Conservation (phyloP, 2,329 filamentous ascomycete genomes). For the Xylariaceae sp. region DNA sequence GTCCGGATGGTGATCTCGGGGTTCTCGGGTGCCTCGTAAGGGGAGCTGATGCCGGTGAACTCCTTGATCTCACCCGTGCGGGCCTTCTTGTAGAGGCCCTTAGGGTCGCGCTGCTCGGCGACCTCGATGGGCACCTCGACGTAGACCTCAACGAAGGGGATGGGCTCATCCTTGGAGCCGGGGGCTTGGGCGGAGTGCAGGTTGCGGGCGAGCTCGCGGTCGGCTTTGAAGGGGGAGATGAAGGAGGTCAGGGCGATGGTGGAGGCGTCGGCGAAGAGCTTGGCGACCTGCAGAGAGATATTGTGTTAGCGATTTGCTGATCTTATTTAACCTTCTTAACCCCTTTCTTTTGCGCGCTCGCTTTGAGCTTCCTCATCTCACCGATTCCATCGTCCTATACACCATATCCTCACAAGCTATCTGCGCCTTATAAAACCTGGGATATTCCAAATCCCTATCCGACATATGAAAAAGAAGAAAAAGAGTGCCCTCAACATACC, state of each 20-base stretch:
- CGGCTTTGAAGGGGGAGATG: constrained; percentile 89
- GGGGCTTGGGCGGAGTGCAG: constrained; percentile 61
- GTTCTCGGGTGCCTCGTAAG: constrained; percentile 83
- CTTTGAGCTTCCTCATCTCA: not conserved
- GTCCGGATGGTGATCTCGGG: constrained; percentile 86
- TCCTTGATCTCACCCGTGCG: constrained; percentile 90
- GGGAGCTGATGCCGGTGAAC: constrained; percentile 91
- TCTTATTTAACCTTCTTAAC: not conserved
- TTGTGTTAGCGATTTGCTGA: constrained; percentile 2
- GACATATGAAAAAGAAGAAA: not conserved
- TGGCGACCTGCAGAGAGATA: constrained; percentile 60
- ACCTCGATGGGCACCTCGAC: constrained; percentile 88
- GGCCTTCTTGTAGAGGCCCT: constrained; percentile 97
- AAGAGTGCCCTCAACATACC: constrained; percentile 34
- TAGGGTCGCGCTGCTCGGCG: constrained; percentile 91
- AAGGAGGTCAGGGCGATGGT: constrained; percentile 90
- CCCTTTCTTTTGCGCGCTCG: not conserved
- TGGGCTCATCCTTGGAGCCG: constrained; percentile 52
- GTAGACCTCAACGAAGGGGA: constrained; percentile 90
- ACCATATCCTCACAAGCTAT: not conserved
- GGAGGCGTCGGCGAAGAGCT: constrained; percentile 88
- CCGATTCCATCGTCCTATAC: not conserved
- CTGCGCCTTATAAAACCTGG: not conserved
- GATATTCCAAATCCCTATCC: not conserved
- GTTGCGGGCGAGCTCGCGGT: constrained; percentile 74